Evolutionary conservation across 139 green algal species (phyloP).

Genomic region (Bryopsis sp.): DNA sequence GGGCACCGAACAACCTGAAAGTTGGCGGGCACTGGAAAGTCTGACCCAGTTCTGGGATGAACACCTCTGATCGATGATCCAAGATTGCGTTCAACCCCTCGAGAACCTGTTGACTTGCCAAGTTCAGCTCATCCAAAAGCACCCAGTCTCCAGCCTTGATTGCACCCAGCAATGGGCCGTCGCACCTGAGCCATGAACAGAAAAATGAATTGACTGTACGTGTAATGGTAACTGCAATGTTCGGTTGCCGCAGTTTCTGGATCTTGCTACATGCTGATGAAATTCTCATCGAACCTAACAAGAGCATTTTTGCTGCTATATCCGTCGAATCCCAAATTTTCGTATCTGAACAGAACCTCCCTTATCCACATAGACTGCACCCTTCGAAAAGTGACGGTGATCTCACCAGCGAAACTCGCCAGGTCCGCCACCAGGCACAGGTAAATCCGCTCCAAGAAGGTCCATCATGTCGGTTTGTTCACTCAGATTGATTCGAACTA

Average conservation of each 20-base stretch:
- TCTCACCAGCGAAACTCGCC: constrained; percentile 86
- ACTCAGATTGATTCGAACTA: constrained; percentile 93
- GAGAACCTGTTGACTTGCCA: constrained; percentile 85
- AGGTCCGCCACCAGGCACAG: constrained; percentile 58
- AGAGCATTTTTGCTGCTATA: too few species aligned
- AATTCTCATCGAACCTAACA: too few species aligned
- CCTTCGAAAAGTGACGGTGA: too few species aligned
- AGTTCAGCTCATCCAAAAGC: constrained; percentile 98
- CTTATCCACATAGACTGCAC: too few species aligned
- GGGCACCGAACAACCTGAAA: constrained; percentile 84
- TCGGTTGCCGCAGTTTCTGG: too few species aligned
- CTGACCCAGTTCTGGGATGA: constrained; percentile 84
- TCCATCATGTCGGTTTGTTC: constrained; percentile 99
- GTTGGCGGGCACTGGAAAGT: constrained; percentile 58
- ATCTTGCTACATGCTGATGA: too few species aligned
- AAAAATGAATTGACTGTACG: too few species aligned
- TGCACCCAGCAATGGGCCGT: constrained; percentile 87
- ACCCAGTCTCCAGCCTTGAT: constrained; percentile 86
- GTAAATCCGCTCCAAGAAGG: constrained; percentile 92
- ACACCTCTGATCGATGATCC: constrained; percentile 89
- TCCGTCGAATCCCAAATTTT: too few species aligned
- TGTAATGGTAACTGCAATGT: too few species aligned
- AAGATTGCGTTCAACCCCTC: constrained; percentile 93
- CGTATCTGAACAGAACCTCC: too few species aligned
- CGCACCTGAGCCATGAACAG: constrained; percentile 42